Evolutionary conservation across 2,329 filamentous ascomycete genomes (phyloP).

Genomic region (Beauveria asiatica): DNA sequence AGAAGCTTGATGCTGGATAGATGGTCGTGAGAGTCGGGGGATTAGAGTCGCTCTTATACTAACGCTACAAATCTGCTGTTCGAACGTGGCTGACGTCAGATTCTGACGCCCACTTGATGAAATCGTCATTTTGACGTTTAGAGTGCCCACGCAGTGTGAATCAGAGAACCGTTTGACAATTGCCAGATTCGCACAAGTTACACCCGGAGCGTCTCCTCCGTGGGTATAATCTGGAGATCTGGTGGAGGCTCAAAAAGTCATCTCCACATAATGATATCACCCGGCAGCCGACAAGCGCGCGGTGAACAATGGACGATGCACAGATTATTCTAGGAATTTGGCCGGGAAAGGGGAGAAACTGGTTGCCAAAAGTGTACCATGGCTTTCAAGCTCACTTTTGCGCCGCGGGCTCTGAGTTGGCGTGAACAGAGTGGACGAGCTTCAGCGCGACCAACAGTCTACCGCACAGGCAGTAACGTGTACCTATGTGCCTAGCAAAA

Average conservation of each 20-base stretch:
- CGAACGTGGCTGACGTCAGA: not conserved
- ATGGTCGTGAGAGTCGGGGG: not conserved
- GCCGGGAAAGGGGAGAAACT: too few species aligned
- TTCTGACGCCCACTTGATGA: not conserved
- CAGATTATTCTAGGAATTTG: not conserved
- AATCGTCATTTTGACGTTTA: not conserved
- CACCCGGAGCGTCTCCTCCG: not conserved
- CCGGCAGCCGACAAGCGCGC: not conserved
- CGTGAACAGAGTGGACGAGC: too few species aligned
- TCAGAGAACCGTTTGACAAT: not conserved
- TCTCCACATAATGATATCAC: conserved; percentile 4
- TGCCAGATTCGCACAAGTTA: not conserved
- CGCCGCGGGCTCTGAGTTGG: too few species aligned
- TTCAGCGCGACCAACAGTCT: too few species aligned
- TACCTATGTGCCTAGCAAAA: too few species aligned
- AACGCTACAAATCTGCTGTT: too few species aligned
- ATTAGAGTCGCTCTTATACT: not conserved
- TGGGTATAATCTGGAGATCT: not conserved
- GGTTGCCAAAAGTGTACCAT: too few species aligned
- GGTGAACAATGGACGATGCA: not conserved
- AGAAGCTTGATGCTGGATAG: not conserved
- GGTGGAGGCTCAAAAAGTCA: not conserved
- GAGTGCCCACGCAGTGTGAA: not conserved
- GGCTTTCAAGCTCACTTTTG: too few species aligned
- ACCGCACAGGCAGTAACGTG: too few species aligned